These are phyloP conservation scores for Psilocybe subaeruginosa DNA, from an alignment of 768 basidiomycete species.

Conservation along the genomic window DNA sequence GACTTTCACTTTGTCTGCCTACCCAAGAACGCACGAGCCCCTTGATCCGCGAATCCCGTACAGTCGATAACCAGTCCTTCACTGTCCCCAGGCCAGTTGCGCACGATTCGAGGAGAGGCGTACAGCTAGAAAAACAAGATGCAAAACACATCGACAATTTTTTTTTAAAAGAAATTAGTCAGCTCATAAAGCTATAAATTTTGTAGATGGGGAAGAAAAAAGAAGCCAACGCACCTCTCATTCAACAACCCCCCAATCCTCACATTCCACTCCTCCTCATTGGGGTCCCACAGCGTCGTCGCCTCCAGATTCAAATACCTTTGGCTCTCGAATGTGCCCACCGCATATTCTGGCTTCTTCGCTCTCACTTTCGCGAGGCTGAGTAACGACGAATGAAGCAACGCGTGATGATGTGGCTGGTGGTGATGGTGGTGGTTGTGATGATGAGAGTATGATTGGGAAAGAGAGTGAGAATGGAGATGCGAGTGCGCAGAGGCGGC, in stretches of 20 bases:
- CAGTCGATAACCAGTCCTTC: slow-evolving; percentile 52
- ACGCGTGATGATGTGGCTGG: neutral
- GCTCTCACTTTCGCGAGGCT: slow-evolving; percentile 34
- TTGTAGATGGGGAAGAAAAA: neutral
- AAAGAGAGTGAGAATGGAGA: slow-evolving; percentile 17
- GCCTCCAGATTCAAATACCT: slow-evolving; percentile 71
- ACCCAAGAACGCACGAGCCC: neutral
- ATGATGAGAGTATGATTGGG: slow-evolving; percentile 31
- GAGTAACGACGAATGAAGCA: slow-evolving; percentile 41
- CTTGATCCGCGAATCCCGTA: slow-evolving; percentile 30
- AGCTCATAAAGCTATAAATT: no score
- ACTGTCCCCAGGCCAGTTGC: slow-evolving; percentile 41
- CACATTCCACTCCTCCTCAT: slow-evolving; percentile 43
- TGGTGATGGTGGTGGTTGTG: slow-evolving; percentile 27
- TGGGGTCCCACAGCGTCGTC: slow-evolving; percentile 51
- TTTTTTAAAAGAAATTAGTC: no score
- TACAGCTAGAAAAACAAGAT: slow-evolving; percentile 39
- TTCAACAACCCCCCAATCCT: slow-evolving; percentile 47
- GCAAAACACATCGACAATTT: no score
- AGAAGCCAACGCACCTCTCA: slow-evolving; percentile 35
- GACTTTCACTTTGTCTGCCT: no score
- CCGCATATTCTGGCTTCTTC: slow-evolving; percentile 50
- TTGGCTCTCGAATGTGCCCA: slow-evolving; percentile 77
- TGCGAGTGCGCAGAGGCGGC: neutral
- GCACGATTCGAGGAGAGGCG: slow-evolving; percentile 51